Conservation (phyloP, 768 basidiomycete genomes). For the Amyloporia xantha region DNA sequence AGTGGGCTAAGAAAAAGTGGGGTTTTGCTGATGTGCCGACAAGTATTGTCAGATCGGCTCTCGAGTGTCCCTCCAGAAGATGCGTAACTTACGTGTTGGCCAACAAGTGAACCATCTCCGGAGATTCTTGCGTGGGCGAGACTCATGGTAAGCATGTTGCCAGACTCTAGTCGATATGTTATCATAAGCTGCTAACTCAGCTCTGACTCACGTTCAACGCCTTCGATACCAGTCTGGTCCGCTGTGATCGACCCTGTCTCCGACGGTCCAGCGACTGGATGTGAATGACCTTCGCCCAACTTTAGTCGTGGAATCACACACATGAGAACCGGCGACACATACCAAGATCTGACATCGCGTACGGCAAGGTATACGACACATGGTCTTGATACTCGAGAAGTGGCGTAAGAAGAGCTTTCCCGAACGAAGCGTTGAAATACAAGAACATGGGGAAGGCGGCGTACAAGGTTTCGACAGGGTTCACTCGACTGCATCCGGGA, state of each 20-base stretch:
- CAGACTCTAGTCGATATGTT: constrained; percentile 25
- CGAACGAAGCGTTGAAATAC: constrained; percentile 25
- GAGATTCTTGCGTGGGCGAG: constrained; percentile 24
- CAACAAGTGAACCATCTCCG: constrained; percentile 22
- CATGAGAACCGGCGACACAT: too few relatives aligned
- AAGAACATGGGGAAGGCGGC: constrained; percentile 25
- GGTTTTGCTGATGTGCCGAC: too few relatives aligned
- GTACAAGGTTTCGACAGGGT: constrained; percentile 27
- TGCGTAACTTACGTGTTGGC: constrained; percentile 10
- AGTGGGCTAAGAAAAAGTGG: too few relatives aligned
- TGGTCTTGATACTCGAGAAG: constrained; percentile 22
- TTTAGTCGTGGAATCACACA: too few relatives aligned
- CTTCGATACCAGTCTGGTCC: too few relatives aligned
- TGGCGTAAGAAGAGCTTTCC: constrained; percentile 20
- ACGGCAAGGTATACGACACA: constrained; percentile 11
- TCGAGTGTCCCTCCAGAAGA: not conserved
- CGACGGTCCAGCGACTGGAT: too few relatives aligned
- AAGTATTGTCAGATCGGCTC: too few relatives aligned
- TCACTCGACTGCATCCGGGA: constrained; percentile 24
- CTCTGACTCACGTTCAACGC: constrained; percentile 14
- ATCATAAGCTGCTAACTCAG: too few relatives aligned
- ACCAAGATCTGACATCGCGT: constrained; percentile 25
- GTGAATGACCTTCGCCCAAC: too few relatives aligned
- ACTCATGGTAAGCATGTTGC: constrained; percentile 24
- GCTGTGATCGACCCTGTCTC: too few relatives aligned